Evolutionary conservation across 1,284 basidiomycete genomes (phyloP), one percentile per base, ranked within the genome.

Genomic region (Waitea zeae): DNA sequence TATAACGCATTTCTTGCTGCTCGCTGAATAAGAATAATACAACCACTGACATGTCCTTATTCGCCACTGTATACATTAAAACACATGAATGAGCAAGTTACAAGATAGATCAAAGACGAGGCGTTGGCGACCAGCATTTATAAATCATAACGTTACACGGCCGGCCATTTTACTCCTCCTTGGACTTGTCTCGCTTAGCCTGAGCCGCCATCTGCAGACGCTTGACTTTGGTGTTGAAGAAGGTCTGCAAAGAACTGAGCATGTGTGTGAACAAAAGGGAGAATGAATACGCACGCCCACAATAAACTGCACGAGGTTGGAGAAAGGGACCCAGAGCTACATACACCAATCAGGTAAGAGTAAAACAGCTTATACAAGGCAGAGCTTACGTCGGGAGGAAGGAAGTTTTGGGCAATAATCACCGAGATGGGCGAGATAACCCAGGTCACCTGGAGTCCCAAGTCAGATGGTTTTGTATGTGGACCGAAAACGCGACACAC

Each of bases 271-370:
- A 38, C 12, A 5, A 37, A 26, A 37, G 20, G 4, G 14, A 13
- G 18, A 5, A 13, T 3, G 12, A n/a, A n/a, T 7, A 55, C 70
- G 45, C 51, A 78, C 75, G 19, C 76, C 77, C 11, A 75, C 55
- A 22, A 67, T 49, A 49, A 80, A 80, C 45, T 70, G 64, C 35
- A 83, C 61, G 29, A 64, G 47, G 49, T 74, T 79, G 62, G 81
- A 80, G 61, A 74, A 83, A 1, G 74, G 73, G 1, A 77, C 72
- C 77, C 78, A 81, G 24, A 79, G 59, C 72, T 75, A 37, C 19
- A 30, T 7, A 38, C 17, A 38, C 15, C 35, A 29, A 30, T 32
- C 22, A 39, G 34, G 19, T 20, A 30, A 22, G 20, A 20, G 17
- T 26, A 7, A 14, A 14, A 34, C 20, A 17, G 14, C 22, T 26